Conservation (phyloP, 2,329 filamentous ascomycete species). For the Orbilia ellipsospora region DNA sequence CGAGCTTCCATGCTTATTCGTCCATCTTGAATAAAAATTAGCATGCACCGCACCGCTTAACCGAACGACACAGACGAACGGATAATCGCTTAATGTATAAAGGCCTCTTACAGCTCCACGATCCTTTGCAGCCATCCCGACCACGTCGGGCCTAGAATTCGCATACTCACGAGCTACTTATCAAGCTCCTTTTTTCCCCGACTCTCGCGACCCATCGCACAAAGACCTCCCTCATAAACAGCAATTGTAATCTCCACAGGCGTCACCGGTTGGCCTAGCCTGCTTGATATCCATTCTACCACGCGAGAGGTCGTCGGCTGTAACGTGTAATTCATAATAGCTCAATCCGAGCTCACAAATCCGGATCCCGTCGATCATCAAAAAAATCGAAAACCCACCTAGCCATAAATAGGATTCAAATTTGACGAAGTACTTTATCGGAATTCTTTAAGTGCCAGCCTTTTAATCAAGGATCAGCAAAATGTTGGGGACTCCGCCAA, state of each 20-base stretch:
- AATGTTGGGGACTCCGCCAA: slow-evolving; percentile 56
- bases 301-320: slow-evolving; percentile 33
- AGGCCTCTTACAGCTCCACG: slow-evolving; percentile 55
- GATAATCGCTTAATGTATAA: slow-evolving; percentile 56
- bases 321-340: slow-evolving; percentile 55
- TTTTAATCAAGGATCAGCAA: slow-evolving; percentile 47
- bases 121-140: slow-evolving; percentile 43
- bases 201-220: slow-evolving; percentile 19
- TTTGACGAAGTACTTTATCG: background rate
- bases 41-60: slow-evolving; percentile 50
- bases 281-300: slow-evolving; percentile 42
- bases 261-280: slow-evolving; percentile 54
- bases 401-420: background rate
- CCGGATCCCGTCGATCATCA: slow-evolving; percentile 20
- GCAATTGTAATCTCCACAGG: slow-evolving; percentile 53
- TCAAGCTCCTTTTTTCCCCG: slow-evolving; percentile 1
- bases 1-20: slow-evolving; percentile 21
- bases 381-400: slow-evolving; percentile 9
- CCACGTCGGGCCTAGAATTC: slow-evolving; percentile 37
- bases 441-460: background rate
- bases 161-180: slow-evolving; percentile 4
- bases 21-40: slow-evolving; percentile 1
- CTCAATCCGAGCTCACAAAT: background rate
- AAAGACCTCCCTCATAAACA: slow-evolving; percentile 12
- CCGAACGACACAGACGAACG: slow-evolving; percentile 27